A percentile compares a stretch with the other conserved stretches of the same genome.
Conservation (phyloP, 2,329 filamentous ascomycete species). For the Clarireedia homoeocarpa region DNA sequence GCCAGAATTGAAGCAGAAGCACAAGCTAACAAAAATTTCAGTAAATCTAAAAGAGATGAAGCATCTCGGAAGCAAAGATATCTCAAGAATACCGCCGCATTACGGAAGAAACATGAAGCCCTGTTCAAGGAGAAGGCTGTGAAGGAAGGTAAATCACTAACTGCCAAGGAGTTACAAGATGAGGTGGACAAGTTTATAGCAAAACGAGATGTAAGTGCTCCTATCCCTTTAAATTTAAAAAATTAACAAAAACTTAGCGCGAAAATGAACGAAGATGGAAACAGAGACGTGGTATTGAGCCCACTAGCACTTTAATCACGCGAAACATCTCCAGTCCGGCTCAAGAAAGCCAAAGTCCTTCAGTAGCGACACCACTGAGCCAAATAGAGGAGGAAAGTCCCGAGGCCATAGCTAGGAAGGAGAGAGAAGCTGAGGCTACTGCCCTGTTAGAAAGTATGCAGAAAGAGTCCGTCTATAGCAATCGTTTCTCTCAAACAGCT, state of each 20-base stretch:
- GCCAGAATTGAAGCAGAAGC: background rate
- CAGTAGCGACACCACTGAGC: background rate
- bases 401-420: too few relatives aligned
- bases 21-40: background rate
- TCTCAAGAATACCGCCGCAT: background rate
- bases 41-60: background rate
- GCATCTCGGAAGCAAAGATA: background rate
- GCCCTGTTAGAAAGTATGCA: background rate
- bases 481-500: background rate
- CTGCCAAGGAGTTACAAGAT: background rate
- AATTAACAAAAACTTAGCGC: background rate
- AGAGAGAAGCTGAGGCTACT: background rate
- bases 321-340: background rate
- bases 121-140: background rate
- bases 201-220: slow-evolving; percentile 8
- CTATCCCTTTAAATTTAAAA: background rate
- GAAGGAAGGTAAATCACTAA: background rate
- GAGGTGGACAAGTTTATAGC: slow-evolving; percentile 2
- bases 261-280: background rate
- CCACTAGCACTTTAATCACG: too few relatives aligned
- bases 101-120: background rate
- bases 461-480: background rate
- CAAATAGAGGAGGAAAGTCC: background rate
- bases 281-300: background rate
- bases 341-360: background rate